These are phyloP conservation scores for Epichloe gansuensis DNA, from an alignment of 2,329 filamentous ascomycete species.

Conservation along the genomic window DNA sequence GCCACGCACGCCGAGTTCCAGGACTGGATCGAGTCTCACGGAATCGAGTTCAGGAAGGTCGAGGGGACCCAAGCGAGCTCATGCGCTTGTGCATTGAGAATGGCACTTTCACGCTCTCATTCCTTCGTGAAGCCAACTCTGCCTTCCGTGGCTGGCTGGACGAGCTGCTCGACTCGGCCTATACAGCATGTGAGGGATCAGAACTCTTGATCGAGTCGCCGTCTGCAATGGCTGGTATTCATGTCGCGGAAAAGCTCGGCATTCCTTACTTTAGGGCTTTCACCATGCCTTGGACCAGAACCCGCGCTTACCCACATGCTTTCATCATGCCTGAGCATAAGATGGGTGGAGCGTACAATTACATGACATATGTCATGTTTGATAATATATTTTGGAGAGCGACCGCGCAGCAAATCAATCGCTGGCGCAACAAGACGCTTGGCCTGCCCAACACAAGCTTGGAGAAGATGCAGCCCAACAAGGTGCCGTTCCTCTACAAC, in stretches of 20 bases:
- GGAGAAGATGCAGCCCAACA: constrained; percentile 89
- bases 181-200: constrained; percentile 70
- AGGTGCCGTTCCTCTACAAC: constrained; percentile 97
- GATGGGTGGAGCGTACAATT: constrained; percentile 92
- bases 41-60: constrained; percentile 82
- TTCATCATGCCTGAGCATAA: constrained; percentile 89
- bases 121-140: constrained; percentile 73
- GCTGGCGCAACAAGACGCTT: constrained; percentile 75
- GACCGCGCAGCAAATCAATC: constrained; percentile 81
- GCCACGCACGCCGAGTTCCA: constrained; percentile 88
- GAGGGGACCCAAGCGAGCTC: constrained; percentile 82
- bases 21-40: constrained; percentile 79
- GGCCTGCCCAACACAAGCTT: constrained; percentile 69
- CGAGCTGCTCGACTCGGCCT: constrained; percentile 70
- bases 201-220: constrained; percentile 92
- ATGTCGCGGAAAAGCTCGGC: constrained; percentile 83
- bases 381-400: constrained; percentile 96
- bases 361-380: constrained; percentile 90
- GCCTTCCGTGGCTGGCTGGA: constrained; percentile 96
- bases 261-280: constrained; percentile 97
- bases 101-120: constrained; percentile 90
- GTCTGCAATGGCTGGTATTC: constrained; percentile 93
- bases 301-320: constrained; percentile 88
- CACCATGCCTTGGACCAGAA: constrained; percentile 97
- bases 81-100: constrained; percentile 96